Conservation (phyloP, 2,329 filamentous ascomycete species). For the Aspergillus sp. region DNA sequence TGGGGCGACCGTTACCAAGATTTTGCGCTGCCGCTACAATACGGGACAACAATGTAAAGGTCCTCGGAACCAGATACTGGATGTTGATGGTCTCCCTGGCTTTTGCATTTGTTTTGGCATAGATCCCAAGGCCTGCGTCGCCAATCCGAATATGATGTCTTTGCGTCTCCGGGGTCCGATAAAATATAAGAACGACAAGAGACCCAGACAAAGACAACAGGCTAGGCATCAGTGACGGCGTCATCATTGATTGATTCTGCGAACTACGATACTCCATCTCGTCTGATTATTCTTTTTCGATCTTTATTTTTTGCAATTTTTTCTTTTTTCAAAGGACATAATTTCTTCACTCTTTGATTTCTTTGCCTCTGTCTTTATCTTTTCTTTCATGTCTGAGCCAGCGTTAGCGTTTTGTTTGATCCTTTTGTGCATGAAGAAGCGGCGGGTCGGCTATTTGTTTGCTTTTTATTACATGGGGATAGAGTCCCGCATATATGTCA, state of each 20-base stretch:
- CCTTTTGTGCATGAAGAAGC: constrained; percentile 44
- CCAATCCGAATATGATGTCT: constrained; percentile 13
- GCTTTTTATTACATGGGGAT: constrained; percentile 35
- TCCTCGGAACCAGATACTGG: constrained; percentile 33
- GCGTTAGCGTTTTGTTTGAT: constrained; percentile 47
- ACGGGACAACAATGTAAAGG: constrained; percentile 71
- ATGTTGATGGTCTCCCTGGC: constrained; percentile 28
- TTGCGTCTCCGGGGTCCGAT: constrained; percentile 42
- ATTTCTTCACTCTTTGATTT: constrained; percentile 37
- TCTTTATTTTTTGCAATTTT: constrained; percentile 24
- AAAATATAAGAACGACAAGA: constrained; percentile 36
- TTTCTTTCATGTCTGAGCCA: constrained; percentile 40
- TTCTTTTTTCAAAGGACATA: constrained; percentile 37
- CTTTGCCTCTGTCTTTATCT: background rate
- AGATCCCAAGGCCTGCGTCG: constrained; percentile 21
- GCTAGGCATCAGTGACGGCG: constrained; percentile 57
- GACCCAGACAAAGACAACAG: constrained; percentile 39
- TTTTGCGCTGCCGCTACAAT: constrained; percentile 63
- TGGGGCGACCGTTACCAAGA: constrained; percentile 80
- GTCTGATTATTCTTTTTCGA: constrained; percentile 21
- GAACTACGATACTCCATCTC: constrained; percentile 43
- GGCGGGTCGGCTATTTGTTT: constrained; percentile 49
- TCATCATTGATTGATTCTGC: constrained; percentile 50
- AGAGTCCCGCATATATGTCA: constrained; percentile 44
- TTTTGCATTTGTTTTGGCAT: constrained; percentile 22